Base-by-base conservation (phyloP, 768 basidiomycete genomes). In the Candolleomyces aberdarensis region DNA sequence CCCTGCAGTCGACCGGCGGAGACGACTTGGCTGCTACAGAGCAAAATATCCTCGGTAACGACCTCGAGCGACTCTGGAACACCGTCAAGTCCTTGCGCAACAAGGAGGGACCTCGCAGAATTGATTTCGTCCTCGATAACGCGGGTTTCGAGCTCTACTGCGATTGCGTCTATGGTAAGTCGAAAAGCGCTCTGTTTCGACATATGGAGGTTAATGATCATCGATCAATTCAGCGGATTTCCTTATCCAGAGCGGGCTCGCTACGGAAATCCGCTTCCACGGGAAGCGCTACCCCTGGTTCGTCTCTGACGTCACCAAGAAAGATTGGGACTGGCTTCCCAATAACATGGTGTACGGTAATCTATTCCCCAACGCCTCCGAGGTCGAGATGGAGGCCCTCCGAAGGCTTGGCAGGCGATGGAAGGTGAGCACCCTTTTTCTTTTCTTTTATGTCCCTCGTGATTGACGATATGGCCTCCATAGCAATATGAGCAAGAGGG, bases 241-340 rank as follows among this genome's bases (percentile, higher is more conserved):
- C 79, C 83, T 98, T 59, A 81, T 97, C 62, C 95, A 96, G 73
- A 89, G 85, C 63, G 95, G 95, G 1, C 84, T 93, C 31, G 94
- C 92, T 39, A 87, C 74, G 47, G 82, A 94, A 74, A 80, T 98
- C 60, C 85, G 86, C 63, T 96, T 98, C 85, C 96, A 98, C 72
- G 96, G 96, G 53, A 98, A 97, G 76, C 89, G 94, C 44, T 92
- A 92, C 68, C 86, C 96, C 3, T 96, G 94, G 94, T 96, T 96
- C 71, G 92, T 94, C 36, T 92, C 90, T 13, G 96, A 97, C 71
- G 82, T 96, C 53, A 98, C 95, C 43, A 88, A 83, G 72, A 90
- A 92, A 70, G 96, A 98, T 69, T 98, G 94, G 92, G 83, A 91
- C 54, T 98, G 96, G 96, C 81, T 93, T 55, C 72, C 91, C 61